These are phyloP conservation scores for Talaromyces sp. DNA, from an alignment of 2,329 filamentous ascomycete species.

Conservation along the genomic window DNA sequence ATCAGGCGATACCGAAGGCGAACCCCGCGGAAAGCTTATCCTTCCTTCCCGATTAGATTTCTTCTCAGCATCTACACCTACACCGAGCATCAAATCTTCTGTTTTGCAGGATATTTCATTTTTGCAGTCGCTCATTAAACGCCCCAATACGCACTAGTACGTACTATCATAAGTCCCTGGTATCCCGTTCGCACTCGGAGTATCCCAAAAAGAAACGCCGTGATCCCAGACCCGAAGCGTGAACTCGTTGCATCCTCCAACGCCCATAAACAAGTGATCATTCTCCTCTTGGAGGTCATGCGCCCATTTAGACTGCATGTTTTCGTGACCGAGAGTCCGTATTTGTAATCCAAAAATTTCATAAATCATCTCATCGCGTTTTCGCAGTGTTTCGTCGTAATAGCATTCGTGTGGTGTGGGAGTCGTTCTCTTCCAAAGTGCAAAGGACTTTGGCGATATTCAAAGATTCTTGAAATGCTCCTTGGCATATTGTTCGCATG, in stretches of 20 bases:
- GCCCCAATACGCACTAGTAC: background rate
- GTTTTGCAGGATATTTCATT: background rate
- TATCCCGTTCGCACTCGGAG: background rate
- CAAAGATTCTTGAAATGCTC: slow-evolving; percentile 66
- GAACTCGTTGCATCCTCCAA: background rate
- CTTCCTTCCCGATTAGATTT: background rate
- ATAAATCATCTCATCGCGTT: background rate
- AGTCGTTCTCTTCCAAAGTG: background rate
- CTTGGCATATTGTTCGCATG: slow-evolving; percentile 89
- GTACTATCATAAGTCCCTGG: background rate
- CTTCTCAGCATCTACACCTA: background rate
- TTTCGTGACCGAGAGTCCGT: background rate
- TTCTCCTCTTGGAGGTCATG: background rate
- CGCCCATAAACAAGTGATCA: background rate
- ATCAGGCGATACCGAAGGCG: background rate
- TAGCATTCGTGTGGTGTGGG: background rate
- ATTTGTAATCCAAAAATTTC: background rate
- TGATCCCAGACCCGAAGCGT: background rate
- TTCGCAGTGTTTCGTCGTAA: background rate
- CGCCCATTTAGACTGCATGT: background rate
- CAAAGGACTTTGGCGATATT: background rate
- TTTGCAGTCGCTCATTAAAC: background rate
- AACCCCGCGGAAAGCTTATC: background rate
- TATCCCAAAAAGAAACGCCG: slow-evolving; percentile 4
- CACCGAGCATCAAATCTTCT: too few species aligned